phyloP scores from a whole-genome alignment of 805 yeast genomes.

The Lipomyces chichibuensis region DNA sequence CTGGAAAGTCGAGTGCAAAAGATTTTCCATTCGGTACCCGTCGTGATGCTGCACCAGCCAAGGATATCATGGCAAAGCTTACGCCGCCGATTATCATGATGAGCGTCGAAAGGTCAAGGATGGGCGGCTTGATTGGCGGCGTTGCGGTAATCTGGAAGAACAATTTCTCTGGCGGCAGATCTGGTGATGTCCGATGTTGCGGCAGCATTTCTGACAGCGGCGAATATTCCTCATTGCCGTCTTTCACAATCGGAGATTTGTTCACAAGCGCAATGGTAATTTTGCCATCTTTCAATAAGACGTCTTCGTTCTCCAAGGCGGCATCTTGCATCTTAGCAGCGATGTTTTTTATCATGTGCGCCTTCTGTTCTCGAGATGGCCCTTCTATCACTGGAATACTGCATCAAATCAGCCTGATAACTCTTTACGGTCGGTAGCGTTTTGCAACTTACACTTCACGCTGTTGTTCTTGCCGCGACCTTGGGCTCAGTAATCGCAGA shows the following conservation, averaged over 20 bases:
- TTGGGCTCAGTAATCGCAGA: background rate
- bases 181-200: background rate
- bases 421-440: background rate
- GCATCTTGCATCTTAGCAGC: constrained; percentile 1
- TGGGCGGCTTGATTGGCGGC: background rate
- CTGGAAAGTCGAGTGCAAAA: background rate
- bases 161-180: background rate
- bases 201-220: background rate
- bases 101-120: background rate
- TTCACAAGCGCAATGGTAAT: constrained; percentile 2
- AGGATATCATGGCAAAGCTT: background rate
- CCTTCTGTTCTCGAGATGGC: constrained; percentile 1
- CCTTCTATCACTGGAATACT: background rate
- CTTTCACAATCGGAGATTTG: background rate
- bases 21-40: background rate
- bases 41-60: background rate
- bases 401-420: background rate
- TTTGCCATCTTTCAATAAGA: background rate
- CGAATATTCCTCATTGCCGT: constrained; percentile 1
- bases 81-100: background rate
- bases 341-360: background rate
- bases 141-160: background rate
- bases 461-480: background rate
- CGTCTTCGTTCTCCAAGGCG: background rate
- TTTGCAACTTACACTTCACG: background rate